Evolutionary conservation across 306 rosid genomes (phyloP).

Genomic region (Vigna nakashimae): DNA sequence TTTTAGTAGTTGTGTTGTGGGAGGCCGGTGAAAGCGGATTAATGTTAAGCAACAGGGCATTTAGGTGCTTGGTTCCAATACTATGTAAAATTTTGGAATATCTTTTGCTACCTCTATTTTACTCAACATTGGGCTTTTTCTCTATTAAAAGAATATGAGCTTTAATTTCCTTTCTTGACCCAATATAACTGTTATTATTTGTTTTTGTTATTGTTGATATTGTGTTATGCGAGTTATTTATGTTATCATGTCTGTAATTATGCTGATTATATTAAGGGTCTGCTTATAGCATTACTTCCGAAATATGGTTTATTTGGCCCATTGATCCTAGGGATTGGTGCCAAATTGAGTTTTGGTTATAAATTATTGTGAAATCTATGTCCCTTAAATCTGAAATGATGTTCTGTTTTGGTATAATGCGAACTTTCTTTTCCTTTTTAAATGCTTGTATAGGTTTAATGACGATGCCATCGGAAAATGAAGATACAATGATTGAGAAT

Average conservation of each 20-base stretch:
- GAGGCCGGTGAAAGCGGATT: too few relatives aligned
- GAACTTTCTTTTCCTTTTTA: neutral
- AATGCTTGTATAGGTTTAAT: slow-evolving; percentile 53
- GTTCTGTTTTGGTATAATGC: neutral
- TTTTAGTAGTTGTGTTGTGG: neutral
- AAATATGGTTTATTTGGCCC: slow-evolving; percentile 20
- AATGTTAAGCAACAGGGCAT: neutral
- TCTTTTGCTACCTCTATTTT: neutral
- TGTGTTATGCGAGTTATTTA: neutral
- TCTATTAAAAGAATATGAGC: neutral
- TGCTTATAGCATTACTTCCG: neutral
- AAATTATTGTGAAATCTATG: too few relatives aligned
- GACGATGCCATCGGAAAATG: slow-evolving; percentile 46
- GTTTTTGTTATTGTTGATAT: neutral
- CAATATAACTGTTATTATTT: too few relatives aligned
- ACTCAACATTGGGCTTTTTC: neutral
- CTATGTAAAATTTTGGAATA: neutral
- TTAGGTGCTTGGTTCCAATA: too few relatives aligned
- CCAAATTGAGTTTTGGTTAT: too few relatives aligned
- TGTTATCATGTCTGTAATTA: too few relatives aligned
- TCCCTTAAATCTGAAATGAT: neutral
- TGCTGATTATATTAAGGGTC: neutral
- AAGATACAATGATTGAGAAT: slow-evolving; percentile 36
- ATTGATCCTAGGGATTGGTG: too few relatives aligned
- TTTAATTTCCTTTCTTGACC: neutral